Evolutionary conservation across 176 grass and related monocot species (phyloP).

Genomic region (Paspalum notatum): DNA sequence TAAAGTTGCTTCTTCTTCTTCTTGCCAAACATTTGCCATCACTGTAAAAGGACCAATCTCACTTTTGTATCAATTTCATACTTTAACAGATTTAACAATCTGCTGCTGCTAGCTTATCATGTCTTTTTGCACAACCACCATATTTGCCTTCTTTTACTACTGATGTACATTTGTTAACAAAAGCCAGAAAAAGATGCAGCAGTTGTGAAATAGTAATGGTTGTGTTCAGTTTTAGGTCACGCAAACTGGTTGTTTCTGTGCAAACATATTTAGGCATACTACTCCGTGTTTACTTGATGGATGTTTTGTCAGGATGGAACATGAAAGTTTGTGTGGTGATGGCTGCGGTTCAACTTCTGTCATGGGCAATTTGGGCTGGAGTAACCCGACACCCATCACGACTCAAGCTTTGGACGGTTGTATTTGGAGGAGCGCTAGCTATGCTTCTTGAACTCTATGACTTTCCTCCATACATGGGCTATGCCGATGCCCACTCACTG

Average conservation of each 20-base stretch:
- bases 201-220: not conserved
- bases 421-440: slow-evolving; percentile 70
- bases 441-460: slow-evolving; percentile 83
- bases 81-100: not conserved
- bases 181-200: not conserved
- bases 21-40: slow-evolving; percentile 16
- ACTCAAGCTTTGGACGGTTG: slow-evolving; percentile 68
- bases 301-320: slow-evolving; percentile 77
- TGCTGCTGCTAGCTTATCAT: slow-evolving; percentile 19
- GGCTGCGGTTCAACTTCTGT: slow-evolving; percentile 69
- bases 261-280: slow-evolving; percentile 21
- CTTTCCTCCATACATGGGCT: slow-evolving; percentile 79
- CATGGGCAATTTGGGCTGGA: slow-evolving; percentile 85
- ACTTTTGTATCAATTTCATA: not conserved
- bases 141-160: not conserved
- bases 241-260: not conserved
- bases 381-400: slow-evolving; percentile 66
- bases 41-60: not conserved
- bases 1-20: slow-evolving; percentile 45
- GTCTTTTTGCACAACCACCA: not conserved
- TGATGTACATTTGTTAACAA: slow-evolving; percentile 5
- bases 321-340: slow-evolving; percentile 94
- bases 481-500: slow-evolving; percentile 72
- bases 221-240: not conserved
- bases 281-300: slow-evolving; percentile 9